Evolutionary conservation across 352 stramenopile species (phyloP), one percentile per base, ranked within the genome.

Genomic region (Globisporangium emineosum): DNA sequence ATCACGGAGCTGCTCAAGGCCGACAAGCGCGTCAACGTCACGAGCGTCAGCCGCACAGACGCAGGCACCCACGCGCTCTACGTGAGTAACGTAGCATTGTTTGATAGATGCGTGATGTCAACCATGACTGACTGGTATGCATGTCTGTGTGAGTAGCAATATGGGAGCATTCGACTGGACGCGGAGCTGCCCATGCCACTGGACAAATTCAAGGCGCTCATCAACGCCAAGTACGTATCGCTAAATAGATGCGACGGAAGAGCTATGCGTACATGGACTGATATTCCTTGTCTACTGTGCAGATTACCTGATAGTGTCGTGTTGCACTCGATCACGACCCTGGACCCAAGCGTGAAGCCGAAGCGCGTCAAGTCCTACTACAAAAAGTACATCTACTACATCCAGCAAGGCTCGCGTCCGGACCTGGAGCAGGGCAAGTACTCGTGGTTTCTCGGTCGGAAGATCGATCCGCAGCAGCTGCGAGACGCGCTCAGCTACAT

Each of bases 301-400:
- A 85, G 75, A 42, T 57, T 91, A 10, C 76, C 67, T 7, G 73
- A 73, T 7, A 68, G 66, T 10, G 75, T 96, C 21, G 70, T 81
- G 10, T 71, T 92, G 5, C 77, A 89, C 13, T 62, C 59, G 0
- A 73, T 94, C 15, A 77, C 60, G 2, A 49, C 53, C 1, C 56
- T 89, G 57, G 50, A 65, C 21, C 64, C 67, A 2, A 66, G 65
- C 8, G 71, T 65, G n/a, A 57, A 70, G 32, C 78, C 77, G 3
- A 76, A 76, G 33, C 83, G 85, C 27, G 91, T 91, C 64, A 86
- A 85, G 6, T 93, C 87, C 40, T 78, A 77, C 23, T 90, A 86
- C 77, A 96, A 96, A 64, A 92, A 93, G 73, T 96, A 96, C 67
- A 75, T 96, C 45, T 96, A 96, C 78, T 96, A 96, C 70, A 77